Evolutionary conservation across 306 rosid genomes (phyloP), one percentile per base, ranked within the genome.

Genomic region (Acacia crassicarpa): DNA sequence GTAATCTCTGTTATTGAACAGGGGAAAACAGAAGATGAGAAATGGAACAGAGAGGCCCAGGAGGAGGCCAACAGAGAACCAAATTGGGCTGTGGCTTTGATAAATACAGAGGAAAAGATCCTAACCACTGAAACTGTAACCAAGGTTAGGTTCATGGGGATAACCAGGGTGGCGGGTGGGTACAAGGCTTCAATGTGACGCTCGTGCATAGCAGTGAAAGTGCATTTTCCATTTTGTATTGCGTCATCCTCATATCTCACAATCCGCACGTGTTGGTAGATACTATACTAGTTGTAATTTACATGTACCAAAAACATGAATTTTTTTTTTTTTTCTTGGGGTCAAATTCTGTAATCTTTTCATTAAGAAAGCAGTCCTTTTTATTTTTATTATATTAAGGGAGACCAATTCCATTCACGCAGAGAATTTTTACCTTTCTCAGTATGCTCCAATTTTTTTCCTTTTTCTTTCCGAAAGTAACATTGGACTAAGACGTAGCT

Each of bases 121-220:
- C 70, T 80, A 84, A 80, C 86, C 80, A 85, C 38, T 33, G 54
- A 44, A 17, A 15, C 3, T 15, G 53, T 83, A 83, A 88, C 84
- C 84, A 58, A 22, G 32, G 65, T 58, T 70, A 6, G 71, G 23
- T 72, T 48, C 22, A 14, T 1, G 68, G 9, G 25, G 27, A 3
- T 68, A 59, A 69, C 71, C 22, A 33, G 43, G 76, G 67, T 56
- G 4, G 74, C 23, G 12, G 77, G 77, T 13, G 72, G 44, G 83
- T 69, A 23, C 71, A n/a, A 75, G 22, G 53, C 1, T 43, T 33
- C 43, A 83, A 85, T 82, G 83, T 84, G 94, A 81, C 74, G 86
- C 91, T 87, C 90, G 92, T 88, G 92, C 85, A 77, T 12, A 75
- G 69, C 5, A 76, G 35, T 58, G 66, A 25, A 4, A 41, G 79